A percentile compares a stretch with the other conserved stretches of the same genome.
phyloP scores from a whole-genome alignment of 495 filamentous ascomycete species.

The Penicillium chermesinum region DNA sequence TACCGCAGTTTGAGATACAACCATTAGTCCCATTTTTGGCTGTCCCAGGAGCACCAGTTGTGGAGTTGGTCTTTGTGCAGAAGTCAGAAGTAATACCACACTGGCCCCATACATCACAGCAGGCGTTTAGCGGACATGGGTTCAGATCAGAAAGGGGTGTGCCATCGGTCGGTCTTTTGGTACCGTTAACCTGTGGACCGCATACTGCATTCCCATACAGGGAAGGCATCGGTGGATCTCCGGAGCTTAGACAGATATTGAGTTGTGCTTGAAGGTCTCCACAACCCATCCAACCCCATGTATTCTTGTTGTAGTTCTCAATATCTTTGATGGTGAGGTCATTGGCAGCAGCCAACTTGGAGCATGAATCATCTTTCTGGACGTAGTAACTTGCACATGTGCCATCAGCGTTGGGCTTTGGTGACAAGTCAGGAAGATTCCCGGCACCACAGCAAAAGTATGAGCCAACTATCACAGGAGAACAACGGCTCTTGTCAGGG shows the following conservation, averaged over 20 bases:
- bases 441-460: not conserved
- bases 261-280: not conserved
- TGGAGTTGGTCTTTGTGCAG: slow-evolving; percentile 18
- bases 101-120: slow-evolving; percentile 24
- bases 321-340: not conserved
- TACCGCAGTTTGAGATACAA: slow-evolving; percentile 44
- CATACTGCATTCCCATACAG: not conserved
- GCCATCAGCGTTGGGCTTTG: not conserved
- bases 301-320: not conserved
- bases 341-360: not conserved
- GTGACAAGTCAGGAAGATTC: not conserved
- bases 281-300: not conserved
- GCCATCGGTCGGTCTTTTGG: not conserved
- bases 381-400: not conserved
- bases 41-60: slow-evolving; percentile 31
- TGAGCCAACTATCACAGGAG: not conserved
- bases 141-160: not conserved
- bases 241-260: slow-evolving; percentile 5
- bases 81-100: slow-evolving; percentile 7
- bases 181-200: not conserved
- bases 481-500: not conserved
- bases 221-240: not conserved
- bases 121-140: slow-evolving; percentile 26
- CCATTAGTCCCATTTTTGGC: slow-evolving; percentile 27
- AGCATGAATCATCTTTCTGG: not conserved